Evolutionary conservation across 352 stramenopile species (phyloP).

Genomic region (Pythium phragmiticola): DNA sequence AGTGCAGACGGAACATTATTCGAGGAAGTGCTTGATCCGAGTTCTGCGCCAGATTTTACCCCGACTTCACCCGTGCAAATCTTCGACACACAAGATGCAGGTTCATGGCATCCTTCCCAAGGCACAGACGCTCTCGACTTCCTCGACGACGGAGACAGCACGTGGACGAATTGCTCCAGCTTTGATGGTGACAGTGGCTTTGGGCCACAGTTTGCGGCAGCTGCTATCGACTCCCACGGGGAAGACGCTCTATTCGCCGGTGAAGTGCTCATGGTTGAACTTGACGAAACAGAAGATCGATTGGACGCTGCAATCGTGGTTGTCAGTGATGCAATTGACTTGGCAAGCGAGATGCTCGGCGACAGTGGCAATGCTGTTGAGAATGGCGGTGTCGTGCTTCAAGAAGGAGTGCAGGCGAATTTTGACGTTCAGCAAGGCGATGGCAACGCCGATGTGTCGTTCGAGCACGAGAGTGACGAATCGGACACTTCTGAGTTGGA

Average conservation of each 20-base stretch:
- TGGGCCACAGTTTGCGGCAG: background rate
- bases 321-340: slow-evolving; percentile 2
- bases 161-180: slow-evolving; percentile 7
- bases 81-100: background rate
- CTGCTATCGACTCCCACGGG: background rate
- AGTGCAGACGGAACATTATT: background rate
- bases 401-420: background rate
- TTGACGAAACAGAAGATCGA: background rate
- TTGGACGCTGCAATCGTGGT: background rate
- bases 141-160: background rate
- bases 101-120: background rate
- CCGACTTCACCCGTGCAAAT: slow-evolving; percentile 1
- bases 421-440: background rate
- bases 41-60: background rate
- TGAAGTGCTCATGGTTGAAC: background rate
- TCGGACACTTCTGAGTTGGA: background rate
- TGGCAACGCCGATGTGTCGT: background rate
- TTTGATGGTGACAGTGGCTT: background rate
- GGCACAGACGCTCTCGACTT: background rate
- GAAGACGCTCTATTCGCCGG: background rate
- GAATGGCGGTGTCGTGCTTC: background rate
- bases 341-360: slow-evolving; percentile 1
- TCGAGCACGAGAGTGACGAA: background rate
- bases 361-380: background rate
- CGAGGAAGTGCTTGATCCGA: background rate